These are phyloP conservation scores for Komagataella populi DNA, from an alignment of 805 yeast species.

Conservation along the genomic window DNA sequence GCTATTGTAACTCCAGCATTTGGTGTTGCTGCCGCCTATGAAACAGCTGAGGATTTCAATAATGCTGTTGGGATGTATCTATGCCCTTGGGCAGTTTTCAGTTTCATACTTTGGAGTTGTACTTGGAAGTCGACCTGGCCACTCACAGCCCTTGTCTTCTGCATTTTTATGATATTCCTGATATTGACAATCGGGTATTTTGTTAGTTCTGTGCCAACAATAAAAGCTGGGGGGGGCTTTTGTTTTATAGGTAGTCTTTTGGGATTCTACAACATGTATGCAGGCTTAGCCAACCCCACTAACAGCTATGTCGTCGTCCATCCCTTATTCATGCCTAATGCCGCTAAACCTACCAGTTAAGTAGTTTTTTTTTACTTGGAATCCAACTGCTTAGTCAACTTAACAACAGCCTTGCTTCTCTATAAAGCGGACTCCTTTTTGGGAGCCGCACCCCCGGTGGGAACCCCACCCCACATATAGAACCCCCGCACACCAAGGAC, in stretches of 20 bases:
- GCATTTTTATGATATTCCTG: slow-evolving; percentile 31
- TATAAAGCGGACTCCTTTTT: neutral
- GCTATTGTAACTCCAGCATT: slow-evolving; percentile 26
- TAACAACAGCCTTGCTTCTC: neutral
- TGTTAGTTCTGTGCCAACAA: slow-evolving; percentile 17
- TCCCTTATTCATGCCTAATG: slow-evolving; percentile 36
- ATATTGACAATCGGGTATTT: slow-evolving; percentile 30
- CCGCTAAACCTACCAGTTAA: slow-evolving; percentile 6
- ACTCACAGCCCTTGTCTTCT: slow-evolving; percentile 23
- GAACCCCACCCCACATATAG: neutral
- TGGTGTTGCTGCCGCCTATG: slow-evolving; percentile 22
- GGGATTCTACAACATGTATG: slow-evolving; percentile 33
- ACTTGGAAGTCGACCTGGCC: slow-evolving; percentile 35
- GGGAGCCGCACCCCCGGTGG: neutral
- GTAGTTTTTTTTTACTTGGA: neutral
- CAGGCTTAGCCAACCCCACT: slow-evolving; percentile 31
- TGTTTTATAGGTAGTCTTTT: slow-evolving; percentile 28
- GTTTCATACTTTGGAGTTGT: slow-evolving; percentile 28
- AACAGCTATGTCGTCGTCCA: slow-evolving; percentile 44
- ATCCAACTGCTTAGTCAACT: neutral
- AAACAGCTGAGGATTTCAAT: slow-evolving; percentile 17
- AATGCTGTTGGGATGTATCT: slow-evolving; percentile 35
- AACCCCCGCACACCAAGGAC: neutral
- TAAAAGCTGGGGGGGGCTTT: slow-evolving; percentile 34
- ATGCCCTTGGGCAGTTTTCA: slow-evolving; percentile 38